Evolutionary conservation across 73 alveolate genomes (phyloP), one percentile per base, ranked within the genome.

Genomic region (Paramecium primaurelia): DNA sequence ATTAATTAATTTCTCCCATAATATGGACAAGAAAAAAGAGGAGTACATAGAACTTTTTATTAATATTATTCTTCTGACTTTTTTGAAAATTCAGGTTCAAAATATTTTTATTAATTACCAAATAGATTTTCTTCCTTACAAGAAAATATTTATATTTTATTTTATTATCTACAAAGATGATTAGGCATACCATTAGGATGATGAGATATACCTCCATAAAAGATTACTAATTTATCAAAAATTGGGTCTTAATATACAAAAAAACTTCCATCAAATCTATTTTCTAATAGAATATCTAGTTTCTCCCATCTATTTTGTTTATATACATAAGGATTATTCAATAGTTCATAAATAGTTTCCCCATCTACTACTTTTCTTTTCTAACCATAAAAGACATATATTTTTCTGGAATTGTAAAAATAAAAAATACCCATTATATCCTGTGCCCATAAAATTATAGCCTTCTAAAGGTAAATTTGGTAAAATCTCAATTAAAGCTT

Each of bases 371-470:
- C 9, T 45, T 28, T 6, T 20, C 30, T 25, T 80, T 1, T 7
- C 12, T 80, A 80, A 20, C 91, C 91, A 80, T 80, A 80, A 20
- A 80, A 80, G 8, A 80, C 58, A 36, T 44, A 80, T 6, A 80
- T 14, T 10, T 80, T 45, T 18, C 91, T 80, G 45, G 22, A 42
- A 80, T 6, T 4, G 4, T 42, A 45, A 1, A 80, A 64, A 28
- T 32, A 4, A 12, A 5, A 11, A 80, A 18, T 80, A 80, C 91
- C 49, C 73, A 2, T 80, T 10, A 47, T 80, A 80, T 11, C 0
- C 9, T 44, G 77, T 26, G 20, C 91, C 91, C 91, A 80, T 80
- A 49, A 80, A 80, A 80, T 80, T 80, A 80, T 80, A 80, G 8
- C 91, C 91, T 49, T 40, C 77, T 44, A 22, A 1, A 14, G 73